Base-by-base conservation (phyloP, 129 eudicot genomes). In the Mikania micrantha region DNA sequence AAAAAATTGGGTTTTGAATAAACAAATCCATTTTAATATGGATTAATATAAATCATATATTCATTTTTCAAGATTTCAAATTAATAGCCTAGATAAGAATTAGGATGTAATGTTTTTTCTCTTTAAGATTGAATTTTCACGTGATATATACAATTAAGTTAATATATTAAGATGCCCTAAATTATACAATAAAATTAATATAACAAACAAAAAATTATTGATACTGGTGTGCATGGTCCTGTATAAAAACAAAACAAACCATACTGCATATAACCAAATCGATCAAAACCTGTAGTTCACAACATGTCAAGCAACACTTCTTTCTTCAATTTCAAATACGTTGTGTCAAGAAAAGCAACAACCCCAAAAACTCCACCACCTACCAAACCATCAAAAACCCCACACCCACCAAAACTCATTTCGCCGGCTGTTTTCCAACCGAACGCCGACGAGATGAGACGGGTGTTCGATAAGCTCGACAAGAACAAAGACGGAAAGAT, bases 401-500 rank as follows among this genome's bases (percentile, higher is more conserved):
- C 28, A 15, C 45, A 15, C 7, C 54, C 35, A 50, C 20, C 61
- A 49, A 81, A 44, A 25, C 0, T 35, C 29, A 31, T 2, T 29
- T 19, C 66, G 20, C 54, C 70, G 15, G 53, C 24, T 0, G 40
- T 32, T 32, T 77, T 82, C 77, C 81, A 71, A 41, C 79, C 91
- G 4, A 78, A 75, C 63, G 25, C 60, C 64, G 80, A 79, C 38
- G 90, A 84, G 38, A 73, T 87, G 84, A 74, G 71, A 60, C 69
- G 56, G 0, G 85, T 81, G 15, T 87, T 87, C 61, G 71, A 81
- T 50, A 81, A 76, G 44, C 77, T 73, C 12, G 95, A 87, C 76
- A 40, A 56, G 40, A 81, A 84, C 74, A 77, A 69, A 1, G 90
- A 81, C 57, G 90, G 90, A 4, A 84, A 79, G 70, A 78, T 87